Conservation (phyloP, 2,329 filamentous ascomycete species). For the Talaromyces sp. region DNA sequence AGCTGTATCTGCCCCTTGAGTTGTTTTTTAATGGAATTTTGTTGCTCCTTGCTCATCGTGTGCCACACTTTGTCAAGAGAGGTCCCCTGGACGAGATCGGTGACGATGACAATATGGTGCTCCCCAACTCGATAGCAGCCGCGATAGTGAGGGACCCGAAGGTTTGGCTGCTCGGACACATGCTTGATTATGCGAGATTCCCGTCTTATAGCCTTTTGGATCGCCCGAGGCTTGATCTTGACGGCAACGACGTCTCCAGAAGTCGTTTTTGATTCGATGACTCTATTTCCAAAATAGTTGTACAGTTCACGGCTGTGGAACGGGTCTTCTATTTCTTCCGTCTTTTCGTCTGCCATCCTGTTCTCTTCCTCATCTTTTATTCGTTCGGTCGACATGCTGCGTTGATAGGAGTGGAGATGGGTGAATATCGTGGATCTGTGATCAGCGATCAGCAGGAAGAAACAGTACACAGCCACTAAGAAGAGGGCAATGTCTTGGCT, state of each 20-base stretch:
- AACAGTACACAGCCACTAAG: too few species aligned
- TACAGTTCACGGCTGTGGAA: slow-evolving; percentile 7
- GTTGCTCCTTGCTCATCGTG: slow-evolving; percentile 6
- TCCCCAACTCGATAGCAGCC: background rate
- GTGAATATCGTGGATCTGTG: background rate
- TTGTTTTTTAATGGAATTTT: slow-evolving; percentile 11
- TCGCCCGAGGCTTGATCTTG: background rate
- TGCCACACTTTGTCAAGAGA: slow-evolving; percentile 11
- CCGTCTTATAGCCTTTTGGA: background rate
- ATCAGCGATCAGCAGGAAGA: too few species aligned
- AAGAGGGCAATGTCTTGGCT: too few species aligned
- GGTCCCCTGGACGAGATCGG: slow-evolving; percentile 10
- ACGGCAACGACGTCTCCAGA: background rate
- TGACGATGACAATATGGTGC: background rate
- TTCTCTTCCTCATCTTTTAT: background rate
- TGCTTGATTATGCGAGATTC: background rate
- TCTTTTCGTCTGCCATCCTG: background rate
- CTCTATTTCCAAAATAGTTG: slow-evolving; percentile 4
- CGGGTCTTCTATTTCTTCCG: background rate
- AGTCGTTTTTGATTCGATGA: slow-evolving; percentile 6
- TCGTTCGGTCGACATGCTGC: background rate
- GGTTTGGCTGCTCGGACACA: background rate
- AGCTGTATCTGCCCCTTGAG: slow-evolving; percentile 10
- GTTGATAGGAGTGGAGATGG: background rate
- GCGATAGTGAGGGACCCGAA: background rate